Evolutionary conservation across 352 stramenopile species (phyloP).

Genomic region (Nothophytophthora sp.): DNA sequence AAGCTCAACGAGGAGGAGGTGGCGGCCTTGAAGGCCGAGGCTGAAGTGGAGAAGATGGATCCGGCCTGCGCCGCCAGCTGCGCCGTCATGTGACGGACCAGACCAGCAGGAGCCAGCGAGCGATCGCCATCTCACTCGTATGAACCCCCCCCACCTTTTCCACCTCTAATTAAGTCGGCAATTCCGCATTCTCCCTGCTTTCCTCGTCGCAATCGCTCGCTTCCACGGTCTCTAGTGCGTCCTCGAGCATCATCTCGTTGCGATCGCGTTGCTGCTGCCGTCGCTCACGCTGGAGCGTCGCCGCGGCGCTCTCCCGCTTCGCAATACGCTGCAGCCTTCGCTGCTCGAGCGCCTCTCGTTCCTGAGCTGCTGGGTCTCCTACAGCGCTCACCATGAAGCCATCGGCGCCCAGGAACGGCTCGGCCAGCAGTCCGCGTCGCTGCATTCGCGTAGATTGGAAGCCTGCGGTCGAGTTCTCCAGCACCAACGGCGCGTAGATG

Average conservation of each 20-base stretch:
- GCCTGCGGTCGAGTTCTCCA: conserved; percentile 36
- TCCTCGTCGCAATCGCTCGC: no score
- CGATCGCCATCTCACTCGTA: no score
- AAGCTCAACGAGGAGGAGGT: conserved; percentile 28
- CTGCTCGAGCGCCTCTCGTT: conserved; percentile 29
- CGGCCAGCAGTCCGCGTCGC: conserved; percentile 50
- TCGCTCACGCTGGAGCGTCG: conserved; percentile 30
- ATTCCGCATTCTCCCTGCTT: no score
- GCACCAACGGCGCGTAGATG: conserved; percentile 63
- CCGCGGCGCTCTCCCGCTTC: conserved; percentile 38
- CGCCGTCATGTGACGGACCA: conserved; percentile 69
- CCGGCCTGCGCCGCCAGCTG: conserved; percentile 48
- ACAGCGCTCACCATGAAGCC: conserved; percentile 61
- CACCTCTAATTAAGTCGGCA: no score
- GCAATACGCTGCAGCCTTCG: conserved; percentile 44
- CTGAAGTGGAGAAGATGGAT: conserved; percentile 36
- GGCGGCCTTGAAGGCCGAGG: conserved; percentile 29
- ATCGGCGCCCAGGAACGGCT: conserved; percentile 41
- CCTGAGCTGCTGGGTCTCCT: conserved; percentile 23
- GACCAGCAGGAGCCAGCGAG: no score
- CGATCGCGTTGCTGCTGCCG: conserved; percentile 15
- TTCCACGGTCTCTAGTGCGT: no score
- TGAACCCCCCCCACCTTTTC: no score
- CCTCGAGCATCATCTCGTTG: conserved; percentile 29
- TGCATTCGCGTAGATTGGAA: conserved; percentile 50